Evolutionary conservation across 1,284 basidiomycete genomes (phyloP).

Genomic region (Meripilus lineatus): DNA sequence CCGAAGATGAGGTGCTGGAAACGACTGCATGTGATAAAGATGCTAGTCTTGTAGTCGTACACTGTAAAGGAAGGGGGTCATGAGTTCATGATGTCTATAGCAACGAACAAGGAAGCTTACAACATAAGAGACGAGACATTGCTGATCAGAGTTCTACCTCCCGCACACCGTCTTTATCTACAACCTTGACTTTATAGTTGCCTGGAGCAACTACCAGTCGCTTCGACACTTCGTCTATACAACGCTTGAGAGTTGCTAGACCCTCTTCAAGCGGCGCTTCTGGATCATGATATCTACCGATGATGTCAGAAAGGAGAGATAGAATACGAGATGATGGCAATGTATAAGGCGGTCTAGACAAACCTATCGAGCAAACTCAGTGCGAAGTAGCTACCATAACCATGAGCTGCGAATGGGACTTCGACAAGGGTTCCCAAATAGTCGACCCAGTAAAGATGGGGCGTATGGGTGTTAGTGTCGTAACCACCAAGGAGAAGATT

Average conservation of each 20-base stretch:
- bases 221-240: conserved; percentile 85
- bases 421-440: conserved; percentile 87
- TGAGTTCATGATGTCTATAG: too few species aligned
- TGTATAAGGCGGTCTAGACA: conserved; percentile 21
- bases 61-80: too few species aligned
- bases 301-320: not conserved
- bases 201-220: conserved; percentile 81
- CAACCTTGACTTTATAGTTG: conserved; percentile 85
- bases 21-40: too few species aligned
- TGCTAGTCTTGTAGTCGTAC: too few species aligned
- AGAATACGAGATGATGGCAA: not conserved
- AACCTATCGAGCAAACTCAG: conserved; percentile 90
- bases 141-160: conserved; percentile 60
- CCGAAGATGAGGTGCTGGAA: too few species aligned
- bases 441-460: conserved; percentile 94
- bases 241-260: conserved; percentile 77
- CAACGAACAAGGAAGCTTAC: too few species aligned
- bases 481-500: conserved; percentile 93
- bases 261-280: conserved; percentile 83
- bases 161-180: conserved; percentile 86
- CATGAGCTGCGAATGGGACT: conserved; percentile 94
- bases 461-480: conserved; percentile 62
- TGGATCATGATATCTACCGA: conserved; percentile 75
- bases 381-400: conserved; percentile 92
- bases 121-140: not conserved